Conservation (phyloP, 495 filamentous ascomycete species). For the Aspergillus ostianus region DNA sequence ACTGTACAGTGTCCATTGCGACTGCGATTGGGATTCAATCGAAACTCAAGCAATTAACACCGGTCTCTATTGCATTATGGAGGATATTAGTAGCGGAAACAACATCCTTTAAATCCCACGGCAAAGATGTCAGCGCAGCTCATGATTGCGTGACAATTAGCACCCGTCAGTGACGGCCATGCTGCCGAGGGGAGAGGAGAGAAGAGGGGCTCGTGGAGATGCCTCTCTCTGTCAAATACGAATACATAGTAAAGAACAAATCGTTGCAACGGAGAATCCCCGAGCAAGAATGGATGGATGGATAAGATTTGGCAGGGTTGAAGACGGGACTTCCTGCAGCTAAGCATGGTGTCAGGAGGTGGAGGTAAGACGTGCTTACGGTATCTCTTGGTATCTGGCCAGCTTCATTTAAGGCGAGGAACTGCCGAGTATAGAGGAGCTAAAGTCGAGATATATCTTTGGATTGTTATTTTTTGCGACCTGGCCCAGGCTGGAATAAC, state of each 20-base stretch:
- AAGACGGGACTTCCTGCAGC: conserved; percentile 2
- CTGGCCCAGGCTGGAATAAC: no score
- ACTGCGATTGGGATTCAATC: not conserved
- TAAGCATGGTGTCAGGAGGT: conserved; percentile 23
- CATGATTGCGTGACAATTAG: conserved; percentile 1
- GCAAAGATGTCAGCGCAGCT: conserved; percentile 3
- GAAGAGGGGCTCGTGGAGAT: not conserved
- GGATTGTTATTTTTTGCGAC: no score
- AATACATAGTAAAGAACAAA: not conserved
- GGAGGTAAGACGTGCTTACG: conserved; percentile 25
- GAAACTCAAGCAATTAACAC: no score
- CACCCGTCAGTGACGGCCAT: not conserved
- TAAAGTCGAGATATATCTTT: no score
- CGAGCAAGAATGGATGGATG: not conserved
- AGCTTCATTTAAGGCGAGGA: no score
- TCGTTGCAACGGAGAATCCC: not conserved
- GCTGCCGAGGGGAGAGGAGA: not conserved
- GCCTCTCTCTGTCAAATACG: not conserved
- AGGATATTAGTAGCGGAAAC: not conserved
- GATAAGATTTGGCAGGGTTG: not conserved
- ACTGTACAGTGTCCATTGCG: not conserved
- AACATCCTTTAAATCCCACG: not conserved
- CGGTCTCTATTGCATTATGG: not conserved
- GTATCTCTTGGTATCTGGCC: no score
- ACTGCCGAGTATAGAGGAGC: no score